These are phyloP conservation scores for Tolypocladium pustulatum DNA, from an alignment of 2,329 filamentous ascomycete species.

Conservation along the genomic window DNA sequence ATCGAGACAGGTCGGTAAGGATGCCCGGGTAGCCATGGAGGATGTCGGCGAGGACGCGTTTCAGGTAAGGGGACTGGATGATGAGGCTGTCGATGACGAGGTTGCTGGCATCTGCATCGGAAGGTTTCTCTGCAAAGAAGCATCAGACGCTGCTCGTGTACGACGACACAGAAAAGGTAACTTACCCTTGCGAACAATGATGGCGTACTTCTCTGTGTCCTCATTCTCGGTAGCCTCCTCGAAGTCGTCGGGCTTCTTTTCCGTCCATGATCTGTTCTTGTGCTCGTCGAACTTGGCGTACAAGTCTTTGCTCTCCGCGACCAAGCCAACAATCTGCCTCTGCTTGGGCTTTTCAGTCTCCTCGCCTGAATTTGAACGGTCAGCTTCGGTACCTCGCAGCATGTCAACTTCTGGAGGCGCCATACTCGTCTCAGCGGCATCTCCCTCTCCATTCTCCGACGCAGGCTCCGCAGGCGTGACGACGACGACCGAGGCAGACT, in stretches of 20 bases:
- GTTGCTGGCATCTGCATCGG: conserved; percentile 47
- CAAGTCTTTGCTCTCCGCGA: conserved; percentile 30
- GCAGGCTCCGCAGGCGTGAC: not conserved
- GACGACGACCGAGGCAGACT: conserved; percentile 2
- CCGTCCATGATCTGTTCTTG: conserved; percentile 43
- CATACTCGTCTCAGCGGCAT: not conserved
- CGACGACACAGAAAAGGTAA: not conserved
- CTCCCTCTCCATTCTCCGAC: not conserved
- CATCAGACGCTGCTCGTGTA: not conserved
- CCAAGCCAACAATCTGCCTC: conserved; percentile 21
- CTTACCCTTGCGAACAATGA: conserved; percentile 43
- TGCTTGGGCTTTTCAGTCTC: conserved; percentile 4
- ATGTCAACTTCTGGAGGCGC: not conserved
- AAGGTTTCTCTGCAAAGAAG: conserved; percentile 22
- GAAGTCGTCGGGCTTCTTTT: conserved; percentile 42
- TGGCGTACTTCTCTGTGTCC: conserved; percentile 49
- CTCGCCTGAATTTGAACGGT: not conserved
- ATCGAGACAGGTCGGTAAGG: conserved; percentile 44
- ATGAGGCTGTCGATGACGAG: conserved; percentile 52
- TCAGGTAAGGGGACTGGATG: conserved; percentile 52
- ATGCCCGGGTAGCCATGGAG: conserved; percentile 50
- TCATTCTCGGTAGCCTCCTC: conserved; percentile 49
- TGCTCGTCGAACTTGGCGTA: conserved; percentile 34
- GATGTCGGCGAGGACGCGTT: conserved; percentile 42
- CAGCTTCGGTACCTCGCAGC: not conserved